A percentile compares a stretch with the other conserved stretches of the same genome.
These are phyloP conservation scores for Cubamyces lactineus DNA, from an alignment of 768 basidiomycete species.

Conservation along the genomic window DNA sequence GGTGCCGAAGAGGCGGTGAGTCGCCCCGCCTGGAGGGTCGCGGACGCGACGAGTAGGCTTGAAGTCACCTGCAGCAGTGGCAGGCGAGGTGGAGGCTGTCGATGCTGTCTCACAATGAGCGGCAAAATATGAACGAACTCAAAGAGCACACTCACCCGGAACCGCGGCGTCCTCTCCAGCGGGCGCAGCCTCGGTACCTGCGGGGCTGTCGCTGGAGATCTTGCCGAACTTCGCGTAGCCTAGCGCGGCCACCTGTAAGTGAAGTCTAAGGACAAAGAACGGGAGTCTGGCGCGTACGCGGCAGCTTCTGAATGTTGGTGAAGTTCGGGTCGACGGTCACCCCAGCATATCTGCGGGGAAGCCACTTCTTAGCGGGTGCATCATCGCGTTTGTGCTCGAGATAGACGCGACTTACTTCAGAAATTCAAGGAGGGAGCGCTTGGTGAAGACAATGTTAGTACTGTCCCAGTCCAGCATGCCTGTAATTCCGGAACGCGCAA, in stretches of 20 bases:
- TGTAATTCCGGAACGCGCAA: constrained; percentile 30
- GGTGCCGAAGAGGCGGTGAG: constrained; percentile 50
- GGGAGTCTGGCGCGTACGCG: constrained; percentile 48
- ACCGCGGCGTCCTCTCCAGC: constrained; percentile 14
- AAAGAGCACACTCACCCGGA: neutral
- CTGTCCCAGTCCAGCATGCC: constrained; percentile 84
- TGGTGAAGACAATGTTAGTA: constrained; percentile 78
- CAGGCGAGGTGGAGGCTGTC: too few species aligned
- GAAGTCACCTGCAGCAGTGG: constrained; percentile 39
- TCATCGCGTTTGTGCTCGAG: constrained; percentile 6
- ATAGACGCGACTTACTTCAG: constrained; percentile 55
- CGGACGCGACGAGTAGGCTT: constrained; percentile 63
- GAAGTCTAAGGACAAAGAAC: constrained; percentile 4
- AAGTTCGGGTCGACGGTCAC: constrained; percentile 79
- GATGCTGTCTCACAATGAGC: too few species aligned
- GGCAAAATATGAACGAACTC: too few species aligned
- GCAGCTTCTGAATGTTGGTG: constrained; percentile 72
- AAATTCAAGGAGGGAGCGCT: constrained; percentile 75
- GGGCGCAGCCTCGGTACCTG: constrained; percentile 21
- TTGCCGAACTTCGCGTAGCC: constrained; percentile 77
- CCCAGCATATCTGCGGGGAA: constrained; percentile 60
- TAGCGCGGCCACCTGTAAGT: constrained; percentile 31
- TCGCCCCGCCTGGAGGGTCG: constrained; percentile 54
- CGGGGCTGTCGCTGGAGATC: constrained; percentile 38
- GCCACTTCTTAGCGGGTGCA: constrained; percentile 21